Conservation (phyloP, 2,329 filamentous ascomycete species). For the Tolypocladium sp. region DNA sequence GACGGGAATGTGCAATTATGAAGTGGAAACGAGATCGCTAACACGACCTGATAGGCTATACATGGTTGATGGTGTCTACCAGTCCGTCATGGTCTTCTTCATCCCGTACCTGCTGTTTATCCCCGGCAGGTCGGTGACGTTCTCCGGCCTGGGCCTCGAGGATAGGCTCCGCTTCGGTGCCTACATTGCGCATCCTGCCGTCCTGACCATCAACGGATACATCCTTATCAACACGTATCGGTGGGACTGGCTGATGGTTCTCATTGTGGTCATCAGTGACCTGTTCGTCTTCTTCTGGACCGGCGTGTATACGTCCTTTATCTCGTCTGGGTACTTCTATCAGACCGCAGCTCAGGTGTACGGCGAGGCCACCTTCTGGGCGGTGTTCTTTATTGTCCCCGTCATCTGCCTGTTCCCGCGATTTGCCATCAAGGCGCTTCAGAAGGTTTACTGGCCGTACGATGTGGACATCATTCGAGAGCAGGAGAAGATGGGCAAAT, state of each 20-base stretch:
- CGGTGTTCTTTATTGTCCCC: constrained; percentile 67
- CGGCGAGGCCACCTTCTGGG: constrained; percentile 77
- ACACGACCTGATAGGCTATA: constrained; percentile 55
- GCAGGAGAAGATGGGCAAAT: constrained; percentile 75
- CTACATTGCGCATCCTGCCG: constrained; percentile 74
- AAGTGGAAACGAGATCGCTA: neutral
- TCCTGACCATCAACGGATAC: constrained; percentile 87
- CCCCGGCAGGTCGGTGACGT: constrained; percentile 58
- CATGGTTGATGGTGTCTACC: constrained; percentile 91
- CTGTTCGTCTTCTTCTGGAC: constrained; percentile 94
- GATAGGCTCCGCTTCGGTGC: constrained; percentile 80
- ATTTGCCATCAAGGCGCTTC: constrained; percentile 75
- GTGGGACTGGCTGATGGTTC: constrained; percentile 93
- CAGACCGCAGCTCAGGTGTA: constrained; percentile 72
- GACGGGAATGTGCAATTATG: neutral
- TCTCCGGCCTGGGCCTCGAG: constrained; percentile 64
- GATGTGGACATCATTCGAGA: constrained; percentile 96
- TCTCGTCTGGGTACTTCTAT: constrained; percentile 54
- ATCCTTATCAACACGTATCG: constrained; percentile 93
- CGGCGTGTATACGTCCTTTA: constrained; percentile 62
- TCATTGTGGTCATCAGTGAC: constrained; percentile 74
- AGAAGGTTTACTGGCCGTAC: constrained; percentile 89
- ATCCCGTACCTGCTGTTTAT: constrained; percentile 77
- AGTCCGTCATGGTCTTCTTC: constrained; percentile 89
- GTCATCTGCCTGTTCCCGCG: constrained; percentile 79